Percentiles rank a stretch among this genome's conserved stretches.
These are phyloP conservation scores for Fusarium proliferatum DNA, from an alignment of 2,329 filamentous ascomycete species.

Conservation along the genomic window DNA sequence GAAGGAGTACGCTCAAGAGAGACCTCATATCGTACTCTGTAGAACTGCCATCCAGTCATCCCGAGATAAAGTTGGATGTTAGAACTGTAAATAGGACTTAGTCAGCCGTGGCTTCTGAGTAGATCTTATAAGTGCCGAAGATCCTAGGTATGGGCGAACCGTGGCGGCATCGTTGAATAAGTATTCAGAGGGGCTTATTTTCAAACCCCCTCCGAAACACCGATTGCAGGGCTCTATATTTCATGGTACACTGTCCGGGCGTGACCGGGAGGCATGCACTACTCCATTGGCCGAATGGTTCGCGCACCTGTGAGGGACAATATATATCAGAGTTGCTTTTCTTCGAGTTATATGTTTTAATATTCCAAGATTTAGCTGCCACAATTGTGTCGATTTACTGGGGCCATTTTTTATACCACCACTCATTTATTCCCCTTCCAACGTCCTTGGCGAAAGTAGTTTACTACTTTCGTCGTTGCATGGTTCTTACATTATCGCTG, in stretches of 20 bases:
- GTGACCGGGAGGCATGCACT: background rate
- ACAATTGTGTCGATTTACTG: background rate
- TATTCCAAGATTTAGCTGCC: background rate
- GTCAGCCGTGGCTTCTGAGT: background rate
- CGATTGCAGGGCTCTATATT: background rate
- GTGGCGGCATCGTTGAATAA: background rate
- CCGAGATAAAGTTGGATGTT: background rate
- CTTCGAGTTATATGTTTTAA: background rate
- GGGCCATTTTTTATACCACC: background rate
- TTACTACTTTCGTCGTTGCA: background rate
- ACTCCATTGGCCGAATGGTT: background rate
- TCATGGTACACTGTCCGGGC: background rate
- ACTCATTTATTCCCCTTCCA: background rate
- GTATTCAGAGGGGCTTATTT: background rate
- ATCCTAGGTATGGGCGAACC: background rate
- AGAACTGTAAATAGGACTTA: background rate
- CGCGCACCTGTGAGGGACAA: too few species aligned
- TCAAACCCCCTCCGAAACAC: background rate
- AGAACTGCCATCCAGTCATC: background rate
- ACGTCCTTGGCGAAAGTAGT: conserved; percentile 1
- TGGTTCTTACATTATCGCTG: background rate
- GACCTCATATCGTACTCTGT: background rate
- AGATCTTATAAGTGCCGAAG: too few species aligned
- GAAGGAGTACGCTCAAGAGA: background rate
- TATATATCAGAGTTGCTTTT: background rate